phyloP scores from a whole-genome alignment of 495 filamentous ascomycete genomes.

The Xylaria flabelliformis region DNA sequence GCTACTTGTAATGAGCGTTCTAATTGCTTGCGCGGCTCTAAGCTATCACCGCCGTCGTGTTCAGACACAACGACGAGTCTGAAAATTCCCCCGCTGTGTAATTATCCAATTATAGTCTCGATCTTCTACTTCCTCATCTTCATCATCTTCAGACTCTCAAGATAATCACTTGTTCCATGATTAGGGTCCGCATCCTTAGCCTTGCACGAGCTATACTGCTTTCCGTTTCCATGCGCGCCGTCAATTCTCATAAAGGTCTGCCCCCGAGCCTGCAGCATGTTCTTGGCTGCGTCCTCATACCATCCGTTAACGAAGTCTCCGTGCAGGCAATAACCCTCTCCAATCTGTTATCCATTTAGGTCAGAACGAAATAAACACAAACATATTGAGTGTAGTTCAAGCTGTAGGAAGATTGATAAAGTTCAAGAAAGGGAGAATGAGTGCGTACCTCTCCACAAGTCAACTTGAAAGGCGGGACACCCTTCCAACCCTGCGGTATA shows the following conservation, averaged over 20 bases:
- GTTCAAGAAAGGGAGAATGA: neutral
- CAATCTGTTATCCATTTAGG: no score
- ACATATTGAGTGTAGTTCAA: no score
- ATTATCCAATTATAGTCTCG: neutral
- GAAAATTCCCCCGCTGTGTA: neutral
- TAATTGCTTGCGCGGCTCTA: neutral
- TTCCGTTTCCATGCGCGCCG: conserved; percentile 43
- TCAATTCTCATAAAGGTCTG: conserved; percentile 45
- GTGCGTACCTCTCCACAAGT: conserved; percentile 43
- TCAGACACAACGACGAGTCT: neutral
- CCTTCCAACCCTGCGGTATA: conserved; percentile 45
- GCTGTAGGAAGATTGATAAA: no score
- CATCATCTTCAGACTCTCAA: conserved; percentile 48
- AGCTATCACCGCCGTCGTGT: neutral
- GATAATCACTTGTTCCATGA: conserved; percentile 45
- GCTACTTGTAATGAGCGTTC: neutral
- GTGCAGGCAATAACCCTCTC: conserved; percentile 45
- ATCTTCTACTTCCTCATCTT: neutral
- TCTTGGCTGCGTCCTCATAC: conserved; percentile 45
- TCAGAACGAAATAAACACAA: no score
- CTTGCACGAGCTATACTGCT: conserved; percentile 43
- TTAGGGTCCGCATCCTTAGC: conserved; percentile 42
- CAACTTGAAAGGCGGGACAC: conserved; percentile 43
- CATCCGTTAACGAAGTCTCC: conserved; percentile 49
- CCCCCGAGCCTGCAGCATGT: conserved; percentile 44